Conservation (phyloP, 148 eudicot species). For the Polygonum aviculare region DNA sequence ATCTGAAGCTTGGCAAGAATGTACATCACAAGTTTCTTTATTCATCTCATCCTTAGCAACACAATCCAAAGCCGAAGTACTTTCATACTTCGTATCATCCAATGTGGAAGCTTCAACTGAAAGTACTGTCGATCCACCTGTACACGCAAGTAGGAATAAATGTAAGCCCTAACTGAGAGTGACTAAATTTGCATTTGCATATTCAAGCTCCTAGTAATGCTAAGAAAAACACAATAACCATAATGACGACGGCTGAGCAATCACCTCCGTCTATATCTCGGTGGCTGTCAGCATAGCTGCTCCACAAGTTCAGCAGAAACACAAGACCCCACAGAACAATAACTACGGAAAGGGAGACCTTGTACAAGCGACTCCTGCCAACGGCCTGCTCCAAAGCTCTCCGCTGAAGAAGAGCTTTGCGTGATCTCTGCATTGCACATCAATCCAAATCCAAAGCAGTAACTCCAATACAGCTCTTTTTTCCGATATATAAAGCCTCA, state of each 20-base stretch:
- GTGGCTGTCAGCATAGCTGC: conserved; percentile 48
- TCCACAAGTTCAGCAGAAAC: conserved; percentile 70
- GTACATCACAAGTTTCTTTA: conserved; percentile 17
- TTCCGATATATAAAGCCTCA: not conserved
- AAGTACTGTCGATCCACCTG: conserved; percentile 1
- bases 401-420: conserved; percentile 84
- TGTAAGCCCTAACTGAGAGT: conserved; percentile 13
- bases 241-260: not conserved
- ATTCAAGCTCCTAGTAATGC: not conserved
- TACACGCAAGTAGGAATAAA: not conserved
- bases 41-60: not conserved
- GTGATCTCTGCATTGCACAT: conserved; percentile 95
- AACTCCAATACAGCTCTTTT: not conserved
- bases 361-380: conserved; percentile 44
- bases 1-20: conserved; percentile 21
- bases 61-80: not conserved
- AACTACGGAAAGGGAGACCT: conserved; percentile 55
- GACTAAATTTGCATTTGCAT: conserved; percentile 3
- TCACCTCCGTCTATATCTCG: conserved; percentile 32
- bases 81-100: conserved; percentile 39
- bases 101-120: conserved; percentile 20
- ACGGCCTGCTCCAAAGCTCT: conserved; percentile 53
- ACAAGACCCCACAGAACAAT: conserved; percentile 68
- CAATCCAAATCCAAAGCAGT: conserved; percentile 20
- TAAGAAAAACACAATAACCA: not conserved